Conservation (phyloP, 2,329 filamentous ascomycete genomes). For the Colletotrichum salicis region DNA sequence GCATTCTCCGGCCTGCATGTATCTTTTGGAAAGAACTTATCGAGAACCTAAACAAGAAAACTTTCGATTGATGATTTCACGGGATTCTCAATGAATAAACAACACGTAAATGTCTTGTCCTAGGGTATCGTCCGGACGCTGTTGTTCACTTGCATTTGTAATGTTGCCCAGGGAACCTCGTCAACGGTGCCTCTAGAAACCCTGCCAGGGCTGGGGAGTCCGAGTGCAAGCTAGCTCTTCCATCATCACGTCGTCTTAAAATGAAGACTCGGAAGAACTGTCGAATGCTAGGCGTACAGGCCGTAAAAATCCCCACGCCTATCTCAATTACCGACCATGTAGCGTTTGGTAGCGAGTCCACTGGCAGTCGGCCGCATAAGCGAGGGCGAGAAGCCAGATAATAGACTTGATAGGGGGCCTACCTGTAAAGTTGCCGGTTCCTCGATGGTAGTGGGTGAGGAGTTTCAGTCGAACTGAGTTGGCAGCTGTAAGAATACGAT, state of each 20-base stretch:
- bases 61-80: too few species aligned
- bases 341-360: slow-evolving; percentile 42
- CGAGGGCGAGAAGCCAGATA: background rate
- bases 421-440: background rate
- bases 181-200: background rate
- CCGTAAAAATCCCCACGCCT: background rate
- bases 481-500: background rate
- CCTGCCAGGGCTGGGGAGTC: background rate
- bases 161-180: background rate
- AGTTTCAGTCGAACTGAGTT: background rate
- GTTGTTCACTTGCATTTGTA: background rate
- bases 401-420: slow-evolving; percentile 7
- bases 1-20: too few species aligned
- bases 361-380: slow-evolving; percentile 46
- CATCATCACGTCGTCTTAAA: background rate
- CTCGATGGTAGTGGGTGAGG: background rate
- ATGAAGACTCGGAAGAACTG: background rate
- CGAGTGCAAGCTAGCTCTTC: background rate
- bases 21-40: too few species aligned
- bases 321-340: slow-evolving; percentile 35
- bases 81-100: too few species aligned
- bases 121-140: too few species aligned
- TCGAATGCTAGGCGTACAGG: background rate
- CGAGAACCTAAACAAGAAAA: too few species aligned
- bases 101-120: too few species aligned